phyloP scores from a whole-genome alignment of 345 rosid species.

The Crucihimalaya himalaica region DNA sequence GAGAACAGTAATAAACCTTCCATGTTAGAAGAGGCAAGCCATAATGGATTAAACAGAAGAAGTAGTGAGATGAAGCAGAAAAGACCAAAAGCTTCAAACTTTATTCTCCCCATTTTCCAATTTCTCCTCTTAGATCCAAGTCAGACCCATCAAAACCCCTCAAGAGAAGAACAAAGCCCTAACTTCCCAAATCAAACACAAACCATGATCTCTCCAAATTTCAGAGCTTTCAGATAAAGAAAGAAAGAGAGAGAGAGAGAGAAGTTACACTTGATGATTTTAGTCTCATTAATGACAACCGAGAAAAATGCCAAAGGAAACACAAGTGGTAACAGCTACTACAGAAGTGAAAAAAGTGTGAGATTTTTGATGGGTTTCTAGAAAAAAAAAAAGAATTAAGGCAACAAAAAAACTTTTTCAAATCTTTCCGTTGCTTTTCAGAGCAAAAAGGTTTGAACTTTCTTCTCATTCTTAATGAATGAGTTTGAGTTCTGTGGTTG shows the following conservation, averaged over 20 bases:
- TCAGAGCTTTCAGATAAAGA: slow-evolving; percentile 23
- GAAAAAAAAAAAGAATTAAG: slow-evolving; percentile 1
- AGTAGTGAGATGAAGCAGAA: slow-evolving; percentile 55
- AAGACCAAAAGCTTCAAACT: slow-evolving; percentile 44
- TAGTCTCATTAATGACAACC: slow-evolving; percentile 33
- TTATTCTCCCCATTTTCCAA: slow-evolving; percentile 48
- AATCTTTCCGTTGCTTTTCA: slow-evolving; percentile 34
- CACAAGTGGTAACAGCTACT: slow-evolving; percentile 36
- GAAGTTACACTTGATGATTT: slow-evolving; percentile 39
- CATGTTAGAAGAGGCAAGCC: slow-evolving; percentile 67
- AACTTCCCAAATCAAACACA: slow-evolving; percentile 36
- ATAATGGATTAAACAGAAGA: slow-evolving; percentile 48
- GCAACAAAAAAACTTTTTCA: neutral
- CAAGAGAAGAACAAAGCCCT: slow-evolving; percentile 36
- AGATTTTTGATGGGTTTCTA: neutral
- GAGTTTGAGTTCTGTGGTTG: slow-evolving; percentile 31
- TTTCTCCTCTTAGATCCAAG: slow-evolving; percentile 71
- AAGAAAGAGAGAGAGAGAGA: neutral
- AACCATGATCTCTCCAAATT: slow-evolving; percentile 35
- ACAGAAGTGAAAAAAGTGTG: slow-evolving; percentile 32
- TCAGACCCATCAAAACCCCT: slow-evolving; percentile 48
- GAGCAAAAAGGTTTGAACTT: slow-evolving; percentile 37
- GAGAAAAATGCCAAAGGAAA: slow-evolving; percentile 33
- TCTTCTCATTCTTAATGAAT: slow-evolving; percentile 21
- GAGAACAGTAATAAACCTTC: slow-evolving; percentile 60